Percentiles rank a stretch among this genome's conserved stretches.
phyloP scores from a whole-genome alignment of 768 basidiomycete species.

The Lactarius pseudohatsudake region DNA sequence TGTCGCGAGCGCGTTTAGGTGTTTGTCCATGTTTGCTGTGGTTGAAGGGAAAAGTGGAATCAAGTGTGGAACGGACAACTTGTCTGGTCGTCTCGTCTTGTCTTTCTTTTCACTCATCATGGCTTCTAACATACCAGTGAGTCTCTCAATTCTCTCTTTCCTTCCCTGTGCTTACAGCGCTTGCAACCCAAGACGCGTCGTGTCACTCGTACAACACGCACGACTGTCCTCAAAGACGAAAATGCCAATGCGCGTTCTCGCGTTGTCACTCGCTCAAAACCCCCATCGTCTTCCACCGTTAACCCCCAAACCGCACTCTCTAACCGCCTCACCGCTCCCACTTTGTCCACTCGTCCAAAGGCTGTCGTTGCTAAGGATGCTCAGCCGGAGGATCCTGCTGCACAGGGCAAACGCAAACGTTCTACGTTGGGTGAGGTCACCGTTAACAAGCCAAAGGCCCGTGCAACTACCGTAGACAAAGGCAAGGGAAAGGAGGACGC shows the following conservation, averaged over 20 bases:
- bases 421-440: slow-evolving; percentile 75
- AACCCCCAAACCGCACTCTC: slow-evolving; percentile 38
- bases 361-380: slow-evolving; percentile 40
- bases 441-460: slow-evolving; percentile 45
- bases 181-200: slow-evolving; percentile 53
- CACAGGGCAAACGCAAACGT: slow-evolving; percentile 69
- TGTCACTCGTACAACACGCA: slow-evolving; percentile 55
- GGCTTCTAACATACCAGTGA: slow-evolving; percentile 49
- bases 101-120: slow-evolving; percentile 30
- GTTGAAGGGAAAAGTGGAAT: slow-evolving; percentile 33
- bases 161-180: not conserved
- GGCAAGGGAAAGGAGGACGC: slow-evolving; percentile 51
- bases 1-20: slow-evolving; percentile 40
- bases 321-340: slow-evolving; percentile 45
- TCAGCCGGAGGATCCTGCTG: slow-evolving; percentile 46
- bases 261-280: slow-evolving; percentile 61
- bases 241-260: slow-evolving; percentile 68
- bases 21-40: slow-evolving; percentile 39
- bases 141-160: slow-evolving; percentile 26
- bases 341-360: slow-evolving; percentile 57
- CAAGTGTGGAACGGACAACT: not conserved
- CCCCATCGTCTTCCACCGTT: slow-evolving; percentile 45
- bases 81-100: slow-evolving; percentile 7
- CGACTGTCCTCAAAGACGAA: slow-evolving; percentile 60
- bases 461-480: slow-evolving; percentile 44